Evolutionary conservation across 768 basidiomycete genomes (phyloP), one percentile per base, ranked within the genome.

Genomic region (Xerocomus spinulosus): DNA sequence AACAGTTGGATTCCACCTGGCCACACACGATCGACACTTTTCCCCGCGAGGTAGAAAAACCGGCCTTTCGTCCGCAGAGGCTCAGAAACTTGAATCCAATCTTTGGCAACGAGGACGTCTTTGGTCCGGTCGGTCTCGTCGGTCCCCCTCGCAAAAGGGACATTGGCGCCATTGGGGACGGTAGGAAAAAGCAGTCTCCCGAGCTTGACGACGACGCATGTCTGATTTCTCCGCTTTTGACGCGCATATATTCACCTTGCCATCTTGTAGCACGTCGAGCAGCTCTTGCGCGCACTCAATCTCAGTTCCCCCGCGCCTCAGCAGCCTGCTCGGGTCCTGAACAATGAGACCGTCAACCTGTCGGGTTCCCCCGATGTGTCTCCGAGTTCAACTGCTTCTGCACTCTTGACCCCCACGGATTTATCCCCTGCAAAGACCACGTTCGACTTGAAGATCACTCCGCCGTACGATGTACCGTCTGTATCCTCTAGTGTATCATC

Each of bases 91-190:
- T 56, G 42, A 38, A 57, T 26, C 55, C 64, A 37, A 60, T 39
- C 47, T 63, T 56, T 56, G 50, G 58, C 51, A 71, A 72, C 47
- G 80, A 87, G 49, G 85, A 87, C 59, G 76, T 85, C 46, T 87
- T 88, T 55, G 85, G 83, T 4, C 75, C 78, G 1, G 61, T 75
- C 25, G 73, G 73, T 9, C 57, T 65, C 43, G 58, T 67, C 51
- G 58, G 65, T 48, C 51, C 57, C 25, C 56, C 60, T 25, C 73
- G 72, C 52, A 79, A 78, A 54, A 73, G 64, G 55, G 66, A 69
- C 49, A 72, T 88, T 42, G 86, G 87, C 5, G 85, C 85, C 59
- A 82, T 90, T 61, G 88, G 87, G 38, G 88, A 91, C 57, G 87
- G 87, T 14, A 78, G 85, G 55, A 86, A 82, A 67, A 82, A 76